phyloP scores from a whole-genome alignment of 1,139 yeast genomes.

The Geotrichum australiense region DNA sequence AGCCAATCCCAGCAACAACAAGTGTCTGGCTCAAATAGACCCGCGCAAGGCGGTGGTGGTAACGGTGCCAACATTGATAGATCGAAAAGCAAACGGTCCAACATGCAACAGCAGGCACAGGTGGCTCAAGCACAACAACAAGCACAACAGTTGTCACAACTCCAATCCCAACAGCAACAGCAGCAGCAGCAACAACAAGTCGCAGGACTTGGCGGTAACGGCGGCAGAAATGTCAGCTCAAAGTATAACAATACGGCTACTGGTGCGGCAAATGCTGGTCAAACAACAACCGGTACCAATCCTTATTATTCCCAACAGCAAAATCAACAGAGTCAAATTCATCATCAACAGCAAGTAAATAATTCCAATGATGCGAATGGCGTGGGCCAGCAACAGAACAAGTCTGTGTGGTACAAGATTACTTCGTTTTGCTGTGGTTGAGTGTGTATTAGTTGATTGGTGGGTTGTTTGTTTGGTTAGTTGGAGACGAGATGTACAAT shows the following conservation, averaged over 20 bases:
- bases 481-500: too few species aligned
- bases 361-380: slow-evolving; percentile 20
- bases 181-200: slow-evolving; percentile 5
- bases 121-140: slow-evolving; percentile 3
- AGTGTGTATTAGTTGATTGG: too few species aligned
- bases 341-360: slow-evolving; percentile 18
- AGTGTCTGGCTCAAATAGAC: background rate
- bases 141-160: slow-evolving; percentile 10
- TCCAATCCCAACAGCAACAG: slow-evolving; percentile 18
- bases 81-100: slow-evolving; percentile 6
- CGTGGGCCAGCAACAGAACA: slow-evolving; percentile 19
- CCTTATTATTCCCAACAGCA: slow-evolving; percentile 20
- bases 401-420: slow-evolving; percentile 31
- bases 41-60: background rate
- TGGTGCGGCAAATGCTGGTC: background rate
- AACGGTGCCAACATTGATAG: slow-evolving; percentile 3
- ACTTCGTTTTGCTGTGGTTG: slow-evolving; percentile 17
- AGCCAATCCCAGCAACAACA: slow-evolving; percentile 9
- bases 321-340: slow-evolving; percentile 18
- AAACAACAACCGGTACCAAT: slow-evolving; percentile 3
- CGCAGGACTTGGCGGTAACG: too few species aligned
- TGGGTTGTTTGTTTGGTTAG: too few species aligned
- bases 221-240: too few species aligned
- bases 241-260: background rate
- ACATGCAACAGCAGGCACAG: slow-evolving; percentile 7